Evolutionary conservation across 306 rosid genomes (phyloP).

Genomic region (Malus asiatica): DNA sequence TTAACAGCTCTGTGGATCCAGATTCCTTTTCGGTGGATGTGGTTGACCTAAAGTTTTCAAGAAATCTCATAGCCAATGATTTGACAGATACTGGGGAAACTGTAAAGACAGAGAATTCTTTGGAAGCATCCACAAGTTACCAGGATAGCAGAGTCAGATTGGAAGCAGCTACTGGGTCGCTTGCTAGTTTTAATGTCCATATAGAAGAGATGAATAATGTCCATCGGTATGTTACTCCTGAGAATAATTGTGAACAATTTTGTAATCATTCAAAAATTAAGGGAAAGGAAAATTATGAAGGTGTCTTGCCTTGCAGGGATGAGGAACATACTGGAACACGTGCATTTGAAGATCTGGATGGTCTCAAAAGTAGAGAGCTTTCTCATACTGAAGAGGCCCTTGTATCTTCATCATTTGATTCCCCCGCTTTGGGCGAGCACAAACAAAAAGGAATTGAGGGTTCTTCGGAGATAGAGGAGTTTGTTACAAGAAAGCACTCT

Average conservation of each 20-base stretch:
- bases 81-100: conserved; percentile 17
- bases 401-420: conserved; percentile 2
- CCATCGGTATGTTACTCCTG: conserved; percentile 33
- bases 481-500: conserved; percentile 19
- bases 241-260: conserved; percentile 4
- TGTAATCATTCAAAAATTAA: conserved; percentile 3
- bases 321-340: conserved; percentile 22
- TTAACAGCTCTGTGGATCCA: conserved; percentile 19
- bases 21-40: conserved; percentile 20
- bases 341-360: conserved; percentile 15
- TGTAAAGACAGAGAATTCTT: conserved; percentile 20
- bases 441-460: conserved; percentile 20
- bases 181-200: conserved; percentile 22
- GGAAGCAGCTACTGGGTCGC: conserved; percentile 24
- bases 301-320: conserved; percentile 35
- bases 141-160: conserved; percentile 27
- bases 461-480: conserved; percentile 26
- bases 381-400: background rate
- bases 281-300: background rate
- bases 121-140: conserved; percentile 21
- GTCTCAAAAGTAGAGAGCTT: conserved; percentile 21
- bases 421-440: conserved; percentile 16
- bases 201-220: conserved; percentile 18
- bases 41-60: conserved; percentile 17
- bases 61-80: conserved; percentile 23